Evolutionary conservation across 345 rosid genomes (phyloP).

Genomic region (Gossypium arboreum): DNA sequence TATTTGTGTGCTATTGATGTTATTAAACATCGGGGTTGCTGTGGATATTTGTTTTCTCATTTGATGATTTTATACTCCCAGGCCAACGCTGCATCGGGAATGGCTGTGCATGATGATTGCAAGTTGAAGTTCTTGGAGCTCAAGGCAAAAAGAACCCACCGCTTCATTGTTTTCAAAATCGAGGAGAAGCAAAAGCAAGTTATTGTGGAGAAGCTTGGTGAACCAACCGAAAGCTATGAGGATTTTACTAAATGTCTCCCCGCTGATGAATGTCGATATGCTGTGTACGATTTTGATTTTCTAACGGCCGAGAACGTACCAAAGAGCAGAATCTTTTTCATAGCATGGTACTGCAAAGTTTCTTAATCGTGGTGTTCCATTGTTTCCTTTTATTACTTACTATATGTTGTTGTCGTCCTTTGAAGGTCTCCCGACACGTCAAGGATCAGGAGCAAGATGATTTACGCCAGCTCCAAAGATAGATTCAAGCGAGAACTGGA

Average conservation of each 20-base stretch:
- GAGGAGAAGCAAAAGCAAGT: slow-evolving; percentile 62
- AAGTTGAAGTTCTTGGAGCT: slow-evolving; percentile 57
- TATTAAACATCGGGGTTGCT: not conserved
- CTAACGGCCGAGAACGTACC: slow-evolving; percentile 49
- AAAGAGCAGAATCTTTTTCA: slow-evolving; percentile 57
- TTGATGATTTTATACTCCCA: slow-evolving; percentile 7
- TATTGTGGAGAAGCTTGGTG: slow-evolving; percentile 55
- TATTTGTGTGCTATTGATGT: not conserved
- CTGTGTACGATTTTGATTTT: slow-evolving; percentile 56
- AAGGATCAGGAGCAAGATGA: slow-evolving; percentile 60
- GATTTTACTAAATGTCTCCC: slow-evolving; percentile 56
- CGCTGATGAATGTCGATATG: slow-evolving; percentile 60
- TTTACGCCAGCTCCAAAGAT: slow-evolving; percentile 60
- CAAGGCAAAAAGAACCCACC: slow-evolving; percentile 52
- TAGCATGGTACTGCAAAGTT: slow-evolving; percentile 42
- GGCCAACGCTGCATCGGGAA: slow-evolving; percentile 64
- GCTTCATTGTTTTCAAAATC: slow-evolving; percentile 53
- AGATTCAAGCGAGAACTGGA: slow-evolving; percentile 49
- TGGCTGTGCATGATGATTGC: slow-evolving; percentile 69
- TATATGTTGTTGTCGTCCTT: not conserved
- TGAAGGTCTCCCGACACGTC: slow-evolving; percentile 55
- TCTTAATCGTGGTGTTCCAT: not conserved
- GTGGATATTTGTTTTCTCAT: slow-evolving; percentile 3
- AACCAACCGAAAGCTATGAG: slow-evolving; percentile 45
- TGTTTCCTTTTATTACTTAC: not conserved